phyloP scores from a whole-genome alignment of 306 rosid genomes.

The Crotalaria pallida region DNA sequence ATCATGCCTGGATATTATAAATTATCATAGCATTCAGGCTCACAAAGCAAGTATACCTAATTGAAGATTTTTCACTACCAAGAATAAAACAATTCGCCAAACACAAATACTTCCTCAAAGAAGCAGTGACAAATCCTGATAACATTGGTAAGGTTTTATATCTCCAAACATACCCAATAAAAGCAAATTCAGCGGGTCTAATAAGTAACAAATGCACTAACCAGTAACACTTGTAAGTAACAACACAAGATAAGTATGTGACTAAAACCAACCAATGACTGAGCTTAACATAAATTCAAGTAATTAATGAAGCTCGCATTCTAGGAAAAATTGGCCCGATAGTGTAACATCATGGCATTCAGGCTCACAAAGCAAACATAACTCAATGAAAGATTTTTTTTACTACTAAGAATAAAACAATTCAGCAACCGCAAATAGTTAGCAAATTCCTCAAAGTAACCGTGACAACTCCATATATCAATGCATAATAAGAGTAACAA shows the following conservation, averaged over 20 bases:
- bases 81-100: conserved; percentile 3
- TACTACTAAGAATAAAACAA: background rate
- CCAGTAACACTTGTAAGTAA: no score
- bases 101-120: conserved; percentile 6
- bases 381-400: background rate
- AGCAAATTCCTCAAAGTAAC: conserved; percentile 11
- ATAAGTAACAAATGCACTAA: no score
- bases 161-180: no score
- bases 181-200: no score
- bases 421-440: background rate
- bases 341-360: background rate
- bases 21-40: background rate
- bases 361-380: conserved; percentile 5
- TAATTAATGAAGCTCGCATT: no score
- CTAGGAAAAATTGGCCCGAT: no score
- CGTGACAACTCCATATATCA: background rate
- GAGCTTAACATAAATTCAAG: no score
- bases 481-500: background rate
- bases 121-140: background rate
- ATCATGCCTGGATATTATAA: background rate
- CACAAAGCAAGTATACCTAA: conserved; percentile 4
- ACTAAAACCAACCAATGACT: no score
- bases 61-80: background rate
- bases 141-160: no score
- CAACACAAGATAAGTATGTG: no score